Evolutionary conservation across 2,329 filamentous ascomycete species (phyloP), one percentile per base, ranked within the genome.

Genomic region (Colletotrichum eremochloae): DNA sequence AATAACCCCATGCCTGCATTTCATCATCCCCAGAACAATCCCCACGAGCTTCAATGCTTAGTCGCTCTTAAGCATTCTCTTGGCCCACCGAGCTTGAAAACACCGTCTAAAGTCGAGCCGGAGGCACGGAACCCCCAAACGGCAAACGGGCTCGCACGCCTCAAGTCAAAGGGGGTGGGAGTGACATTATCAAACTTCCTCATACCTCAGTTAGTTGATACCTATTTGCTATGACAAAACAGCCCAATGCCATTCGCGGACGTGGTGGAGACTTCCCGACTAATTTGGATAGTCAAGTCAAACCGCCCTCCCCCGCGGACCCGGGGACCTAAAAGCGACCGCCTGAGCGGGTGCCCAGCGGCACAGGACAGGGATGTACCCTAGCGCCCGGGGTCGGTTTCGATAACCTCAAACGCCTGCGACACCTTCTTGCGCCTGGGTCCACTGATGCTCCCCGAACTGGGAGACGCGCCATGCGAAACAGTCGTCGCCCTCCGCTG

Each of bases 351-450:
- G 40, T 52, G 68, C 31, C 31, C n/a, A 18, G 52, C n/a, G 66
- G 42, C 40, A 33, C 33, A 24, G 11, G 56, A n/a, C 66, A 72
- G 55, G 65, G 70, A 46, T 69, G 15, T 18, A 29, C 66, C 69
- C 55, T 8, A 42, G 66, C 48, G 53, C 24, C 60, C 46, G 24
- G 70, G 66, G 66, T 64, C 20, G 66, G 70, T 69, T 69, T 72
- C 55, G 36, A 69, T 31, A 72, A 69, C 70, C 70, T 69, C 70
- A 72, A 72, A 72, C 70, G 53, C 38, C 65, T 72, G 66, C 66
- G 66, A 72, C 60, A 72, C 66, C 65, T 56, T 72, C 46, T 72
- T 52, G 44, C 56, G 18, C 52, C 36, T 55, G 65, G 65, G 63
- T 68, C 42, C 24, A 24, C 57, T 57, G 63, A n/a, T 46, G 60